phyloP scores from a whole-genome alignment of 2,329 filamentous ascomycete species.

The Penicillium sp. region DNA sequence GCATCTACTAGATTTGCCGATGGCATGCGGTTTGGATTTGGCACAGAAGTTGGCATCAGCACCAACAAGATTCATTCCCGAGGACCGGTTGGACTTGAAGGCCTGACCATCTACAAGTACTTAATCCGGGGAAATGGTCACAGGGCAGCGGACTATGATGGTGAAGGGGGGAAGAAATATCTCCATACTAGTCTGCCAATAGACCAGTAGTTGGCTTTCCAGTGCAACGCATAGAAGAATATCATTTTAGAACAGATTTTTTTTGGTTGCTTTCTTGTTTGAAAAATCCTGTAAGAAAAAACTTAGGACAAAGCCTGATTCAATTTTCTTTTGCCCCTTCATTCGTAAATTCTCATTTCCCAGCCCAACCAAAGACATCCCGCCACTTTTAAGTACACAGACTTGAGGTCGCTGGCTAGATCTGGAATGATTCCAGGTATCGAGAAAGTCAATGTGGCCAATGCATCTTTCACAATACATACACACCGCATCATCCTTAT shows the following conservation, averaged over 20 bases:
- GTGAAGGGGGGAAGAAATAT: constrained; percentile 53
- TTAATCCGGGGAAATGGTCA: constrained; percentile 82
- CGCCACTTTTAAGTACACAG: constrained; percentile 25
- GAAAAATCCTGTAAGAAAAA: constrained; percentile 27
- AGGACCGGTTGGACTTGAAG: constrained; percentile 90
- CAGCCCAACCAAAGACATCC: constrained; percentile 22
- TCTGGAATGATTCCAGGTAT: constrained; percentile 18
- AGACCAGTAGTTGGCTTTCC: not conserved
- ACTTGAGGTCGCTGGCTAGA: constrained; percentile 21
- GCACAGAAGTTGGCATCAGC: constrained; percentile 96
- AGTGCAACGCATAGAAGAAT: not conserved
- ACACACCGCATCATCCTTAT: constrained; percentile 19
- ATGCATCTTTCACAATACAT: constrained; percentile 12
- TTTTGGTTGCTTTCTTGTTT: constrained; percentile 20
- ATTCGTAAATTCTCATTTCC: constrained; percentile 23
- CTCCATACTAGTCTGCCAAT: constrained; percentile 54
- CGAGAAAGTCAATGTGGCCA: constrained; percentile 11
- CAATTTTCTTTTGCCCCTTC: constrained; percentile 30
- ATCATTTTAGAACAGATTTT: constrained; percentile 10
- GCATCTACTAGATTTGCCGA: constrained; percentile 91
- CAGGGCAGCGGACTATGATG: constrained; percentile 65
- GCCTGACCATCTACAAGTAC: constrained; percentile 97
- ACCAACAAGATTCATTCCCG: constrained; percentile 98
- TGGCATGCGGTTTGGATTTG: constrained; percentile 95
- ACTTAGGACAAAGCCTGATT: constrained; percentile 29